These are phyloP conservation scores for Lupinus albus DNA, from an alignment of 306 rosid genomes.

Conservation along the genomic window DNA sequence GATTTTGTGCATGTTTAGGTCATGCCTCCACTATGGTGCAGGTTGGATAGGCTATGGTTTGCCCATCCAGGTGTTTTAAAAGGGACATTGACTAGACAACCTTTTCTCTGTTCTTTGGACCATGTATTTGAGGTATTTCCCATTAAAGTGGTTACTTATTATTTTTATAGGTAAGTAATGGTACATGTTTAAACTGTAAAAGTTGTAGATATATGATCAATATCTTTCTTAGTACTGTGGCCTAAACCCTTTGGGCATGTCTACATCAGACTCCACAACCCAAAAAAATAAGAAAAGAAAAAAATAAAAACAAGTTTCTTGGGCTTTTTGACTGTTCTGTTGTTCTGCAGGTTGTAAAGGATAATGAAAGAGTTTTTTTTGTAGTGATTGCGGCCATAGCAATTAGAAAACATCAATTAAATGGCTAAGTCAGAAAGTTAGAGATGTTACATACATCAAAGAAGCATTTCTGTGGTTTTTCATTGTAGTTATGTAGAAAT, in stretches of 20 bases:
- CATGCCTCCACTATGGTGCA: constrained; percentile 99
- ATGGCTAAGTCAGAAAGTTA: not conserved
- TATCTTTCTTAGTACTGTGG: not conserved
- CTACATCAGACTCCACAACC: not conserved
- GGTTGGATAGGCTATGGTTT: constrained; percentile 93
- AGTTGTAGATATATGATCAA: not conserved
- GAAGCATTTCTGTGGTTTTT: not conserved
- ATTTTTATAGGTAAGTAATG: not conserved
- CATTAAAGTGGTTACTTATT: constrained; percentile 19
- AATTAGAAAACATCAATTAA: not conserved
- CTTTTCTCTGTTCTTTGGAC: constrained; percentile 89
- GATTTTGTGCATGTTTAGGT: constrained; percentile 57
- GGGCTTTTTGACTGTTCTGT: constrained; percentile 6
- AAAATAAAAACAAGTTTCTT: not conserved
- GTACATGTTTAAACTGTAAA: not conserved
- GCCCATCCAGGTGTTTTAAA: constrained; percentile 84
- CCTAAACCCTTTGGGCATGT: not conserved
- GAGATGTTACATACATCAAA: not conserved
- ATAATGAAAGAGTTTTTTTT: not conserved
- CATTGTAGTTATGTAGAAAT: not conserved
- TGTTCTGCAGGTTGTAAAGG: constrained; percentile 19
- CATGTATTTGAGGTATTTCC: constrained; percentile 91
- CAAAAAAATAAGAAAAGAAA: not conserved
- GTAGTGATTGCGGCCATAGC: not conserved
- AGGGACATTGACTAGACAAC: constrained; percentile 91